Conservation (phyloP, 352 stramenopile species). For the Pythium grandisporangium region DNA sequence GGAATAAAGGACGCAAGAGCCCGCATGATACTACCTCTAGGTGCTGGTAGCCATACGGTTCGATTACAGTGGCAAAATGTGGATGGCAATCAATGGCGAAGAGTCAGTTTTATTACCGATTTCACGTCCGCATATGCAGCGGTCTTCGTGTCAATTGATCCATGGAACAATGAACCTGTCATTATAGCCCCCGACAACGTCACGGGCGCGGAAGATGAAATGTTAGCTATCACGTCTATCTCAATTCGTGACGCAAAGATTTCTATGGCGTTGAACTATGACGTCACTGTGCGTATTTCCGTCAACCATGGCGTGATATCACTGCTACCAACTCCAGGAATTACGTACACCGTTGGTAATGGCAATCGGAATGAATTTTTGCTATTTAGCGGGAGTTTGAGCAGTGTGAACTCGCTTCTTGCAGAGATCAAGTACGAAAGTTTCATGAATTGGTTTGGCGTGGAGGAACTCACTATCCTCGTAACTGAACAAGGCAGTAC, state of each 20-base stretch:
- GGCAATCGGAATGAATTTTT: slow-evolving; percentile 40
- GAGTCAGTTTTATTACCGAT: slow-evolving; percentile 67
- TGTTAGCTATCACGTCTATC: slow-evolving; percentile 23
- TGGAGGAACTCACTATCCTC: slow-evolving; percentile 39
- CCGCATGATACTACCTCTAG: slow-evolving; percentile 50
- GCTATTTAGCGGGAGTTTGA: slow-evolving; percentile 53
- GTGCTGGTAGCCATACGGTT: slow-evolving; percentile 44
- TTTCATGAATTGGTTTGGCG: slow-evolving; percentile 70
- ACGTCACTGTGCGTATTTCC: slow-evolving; percentile 41
- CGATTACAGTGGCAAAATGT: slow-evolving; percentile 75
- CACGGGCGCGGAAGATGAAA: slow-evolving; percentile 35
- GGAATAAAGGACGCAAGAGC: slow-evolving; percentile 64
- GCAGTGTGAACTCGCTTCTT: slow-evolving; percentile 47
- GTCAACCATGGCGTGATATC: slow-evolving; percentile 48
- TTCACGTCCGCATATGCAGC: slow-evolving; percentile 52
- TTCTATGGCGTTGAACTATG: slow-evolving; percentile 50
- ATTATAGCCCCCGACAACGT: slow-evolving; percentile 26
- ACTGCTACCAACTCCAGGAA: slow-evolving; percentile 37
- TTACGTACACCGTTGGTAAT: slow-evolving; percentile 46
- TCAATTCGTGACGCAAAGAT: slow-evolving; percentile 38
- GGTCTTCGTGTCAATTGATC: slow-evolving; percentile 56
- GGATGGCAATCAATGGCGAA: slow-evolving; percentile 48
- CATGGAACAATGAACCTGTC: slow-evolving; percentile 64
- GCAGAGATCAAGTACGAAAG: slow-evolving; percentile 35
- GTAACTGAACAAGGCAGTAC: slow-evolving; percentile 60